Base-by-base conservation (phyloP, 495 filamentous ascomycete species). In the Annulohypoxylon stygium region DNA sequence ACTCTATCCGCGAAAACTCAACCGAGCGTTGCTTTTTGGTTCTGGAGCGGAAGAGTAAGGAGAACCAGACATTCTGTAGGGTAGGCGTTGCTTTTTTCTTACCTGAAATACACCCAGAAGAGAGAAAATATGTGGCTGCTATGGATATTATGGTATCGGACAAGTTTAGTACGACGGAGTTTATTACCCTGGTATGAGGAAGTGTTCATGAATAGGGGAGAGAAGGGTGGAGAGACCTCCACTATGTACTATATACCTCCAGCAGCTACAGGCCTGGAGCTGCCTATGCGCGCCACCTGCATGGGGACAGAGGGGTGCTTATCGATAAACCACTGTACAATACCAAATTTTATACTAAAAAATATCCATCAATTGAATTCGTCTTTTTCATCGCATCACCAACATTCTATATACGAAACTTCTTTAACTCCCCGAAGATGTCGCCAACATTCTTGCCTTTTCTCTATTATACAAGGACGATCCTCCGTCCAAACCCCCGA, bases 381-480 rank as follows among this genome's bases (percentile, higher is more conserved):
- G 6, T 30, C 6, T 18, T 10, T n/a, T 20, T 54, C 23, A 54
- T 30, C 43, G 18, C 43, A 16, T 18, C 43, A 4, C 43, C 6
- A 18, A 2, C 43, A 20, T 47, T 47, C 1, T 30, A 3, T 10
- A 12, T 39, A 39, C 8, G n/a, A 8, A 47, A 20, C 1, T 26
- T 20, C 10, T n/a, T n/a, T 23, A 10, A 18, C 16, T 55, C 9
- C 20, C 12, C 45, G 68, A 74, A 26, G 34, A 83, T 82, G 81
- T 75, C 78, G 16, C 79, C 80, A 1, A 83, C 83, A 2, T 68
- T 87, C 5, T 76, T 87, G 11, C 88, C 91, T 0, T 92, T 93
- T 55, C 86, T 94, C 7, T 93, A 93, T 77, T 88, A 91, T 61
- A 93, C 91, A n/a, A 83, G 83, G 64, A 91, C 90, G 0, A 82